Evolutionary conservation across 345 rosid genomes (phyloP).

Genomic region (Cardamine chenopodiifolia): DNA sequence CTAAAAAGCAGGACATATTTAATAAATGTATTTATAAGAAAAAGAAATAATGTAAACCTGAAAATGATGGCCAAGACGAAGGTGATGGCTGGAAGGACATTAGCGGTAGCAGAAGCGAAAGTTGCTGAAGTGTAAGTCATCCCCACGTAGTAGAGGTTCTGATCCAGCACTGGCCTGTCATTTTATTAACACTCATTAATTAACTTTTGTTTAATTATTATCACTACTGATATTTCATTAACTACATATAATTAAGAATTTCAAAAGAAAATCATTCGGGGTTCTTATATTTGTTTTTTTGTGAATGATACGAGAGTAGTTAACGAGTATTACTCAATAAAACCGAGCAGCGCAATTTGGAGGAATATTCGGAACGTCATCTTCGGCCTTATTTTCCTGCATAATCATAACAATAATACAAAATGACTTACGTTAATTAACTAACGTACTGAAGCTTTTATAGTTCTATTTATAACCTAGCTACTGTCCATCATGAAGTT

Average conservation of each 20-base stretch:
- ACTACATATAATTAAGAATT: neutral
- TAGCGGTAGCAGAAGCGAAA: slow-evolving; percentile 72
- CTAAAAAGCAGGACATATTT: neutral
- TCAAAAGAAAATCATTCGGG: neutral
- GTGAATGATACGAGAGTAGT: neutral
- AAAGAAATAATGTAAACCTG: slow-evolving; percentile 49
- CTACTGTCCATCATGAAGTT: neutral
- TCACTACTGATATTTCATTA: neutral
- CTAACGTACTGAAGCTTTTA: neutral
- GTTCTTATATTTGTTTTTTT: neutral
- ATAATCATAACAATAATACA: slow-evolving; percentile 6
- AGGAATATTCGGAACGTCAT: slow-evolving; percentile 73
- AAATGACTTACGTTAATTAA: slow-evolving; percentile 1
- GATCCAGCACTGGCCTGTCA: slow-evolving; percentile 92
- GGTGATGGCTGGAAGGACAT: slow-evolving; percentile 79
- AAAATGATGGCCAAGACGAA: slow-evolving; percentile 79
- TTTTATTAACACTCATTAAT: slow-evolving; percentile 17
- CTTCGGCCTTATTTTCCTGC: slow-evolving; percentile 92
- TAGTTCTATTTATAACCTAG: neutral
- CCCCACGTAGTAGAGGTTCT: slow-evolving; percentile 82
- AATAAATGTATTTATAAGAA: neutral
- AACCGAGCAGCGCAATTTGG: slow-evolving; percentile 69
- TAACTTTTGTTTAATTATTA: neutral
- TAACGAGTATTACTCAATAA: slow-evolving; percentile 68
- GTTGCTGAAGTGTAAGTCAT: slow-evolving; percentile 93